Base-by-base conservation (phyloP, 805 yeast genomes). In the Saccharomycopsis guyanensis region DNA sequence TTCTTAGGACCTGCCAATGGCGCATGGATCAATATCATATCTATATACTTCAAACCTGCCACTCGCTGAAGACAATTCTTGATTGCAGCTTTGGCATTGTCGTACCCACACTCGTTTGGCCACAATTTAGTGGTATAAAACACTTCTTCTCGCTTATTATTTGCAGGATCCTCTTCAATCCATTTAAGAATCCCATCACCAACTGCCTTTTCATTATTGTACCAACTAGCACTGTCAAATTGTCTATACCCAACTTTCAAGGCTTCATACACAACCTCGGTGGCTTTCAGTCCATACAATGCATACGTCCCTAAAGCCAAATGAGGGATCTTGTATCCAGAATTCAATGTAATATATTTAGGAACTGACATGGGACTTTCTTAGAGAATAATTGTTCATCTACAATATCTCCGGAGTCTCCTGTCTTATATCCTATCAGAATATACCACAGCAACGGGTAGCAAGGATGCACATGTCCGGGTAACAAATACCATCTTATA, bases 121-220 rank as follows among this genome's bases (percentile, higher is more conserved):
- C 91, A 82, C 18, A 84, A 58, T 58, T 86, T 86, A 3, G 93
- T 80, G 7, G 87, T 80, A 62, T 82, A 77, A 51, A 69, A 73
- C 7, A 78, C 72, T 24, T 75, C 80, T 37, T 66, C 70, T 44
- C 82, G 65, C 49, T 68, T 72, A 46, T 65, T 58, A 23, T 68
- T 66, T 23, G 61, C 66, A 16, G 71, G 69, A 46, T 70, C 66
- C 45, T 72, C 75, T 31, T 66, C 55, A 19, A 80, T 50, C 70
- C 77, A 83, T 43, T 64, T 59, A 16, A 67, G 61, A 38, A 83
- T 73, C 3, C 82, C 93, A 40, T 71, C 67, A 16, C 78, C 78
- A 3, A 76, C 76, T 53, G 78, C 82, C 13, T 53, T 53, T 58
- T 83, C 86, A 63, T 85, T 85, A 8, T 66, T 64, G 64, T 86